Conservation (phyloP, 345 rosid species). For the Eucalyptus grandis region DNA sequence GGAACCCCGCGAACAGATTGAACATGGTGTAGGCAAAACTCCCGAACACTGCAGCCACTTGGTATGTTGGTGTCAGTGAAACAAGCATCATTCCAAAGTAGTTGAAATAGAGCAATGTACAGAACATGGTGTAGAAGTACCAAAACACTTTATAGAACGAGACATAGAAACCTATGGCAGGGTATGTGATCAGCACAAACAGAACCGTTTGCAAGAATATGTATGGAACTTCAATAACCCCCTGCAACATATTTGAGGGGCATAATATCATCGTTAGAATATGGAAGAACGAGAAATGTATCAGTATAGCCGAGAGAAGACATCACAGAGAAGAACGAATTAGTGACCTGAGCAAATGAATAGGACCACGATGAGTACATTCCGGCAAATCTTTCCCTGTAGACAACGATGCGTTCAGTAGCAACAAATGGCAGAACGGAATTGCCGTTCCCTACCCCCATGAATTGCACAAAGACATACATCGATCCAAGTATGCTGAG, state of each 20-base stretch:
- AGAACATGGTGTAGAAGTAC: constrained; percentile 23
- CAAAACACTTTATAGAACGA: constrained; percentile 24
- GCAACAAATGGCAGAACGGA: constrained; percentile 4
- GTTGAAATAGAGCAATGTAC: constrained; percentile 25
- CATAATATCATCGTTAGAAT: neutral
- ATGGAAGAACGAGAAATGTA: neutral
- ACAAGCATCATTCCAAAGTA: constrained; percentile 33
- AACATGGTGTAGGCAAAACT: constrained; percentile 17
- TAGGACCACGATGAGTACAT: constrained; percentile 3
- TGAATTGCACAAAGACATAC: neutral
- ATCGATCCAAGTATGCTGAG: constrained; percentile 18
- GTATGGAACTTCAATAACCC: constrained; percentile 35
- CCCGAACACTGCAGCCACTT: constrained; percentile 22
- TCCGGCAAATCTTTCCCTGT: constrained; percentile 6
- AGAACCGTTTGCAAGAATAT: constrained; percentile 9
- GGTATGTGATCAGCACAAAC: constrained; percentile 14
- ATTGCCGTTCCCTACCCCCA: constrained; percentile 1
- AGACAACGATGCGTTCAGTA: neutral
- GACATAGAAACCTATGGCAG: constrained; percentile 20
- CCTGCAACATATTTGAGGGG: constrained; percentile 9
- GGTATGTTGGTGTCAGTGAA: constrained; percentile 11
- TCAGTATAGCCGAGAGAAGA: neutral
- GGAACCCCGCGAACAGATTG: constrained; percentile 39
- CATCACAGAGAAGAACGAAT: neutral
- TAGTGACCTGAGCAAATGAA: constrained; percentile 3